Evolutionary conservation across 257 asterid species (phyloP), one percentile per base, ranked within the genome.

Genomic region (Euphrasia confusa): DNA sequence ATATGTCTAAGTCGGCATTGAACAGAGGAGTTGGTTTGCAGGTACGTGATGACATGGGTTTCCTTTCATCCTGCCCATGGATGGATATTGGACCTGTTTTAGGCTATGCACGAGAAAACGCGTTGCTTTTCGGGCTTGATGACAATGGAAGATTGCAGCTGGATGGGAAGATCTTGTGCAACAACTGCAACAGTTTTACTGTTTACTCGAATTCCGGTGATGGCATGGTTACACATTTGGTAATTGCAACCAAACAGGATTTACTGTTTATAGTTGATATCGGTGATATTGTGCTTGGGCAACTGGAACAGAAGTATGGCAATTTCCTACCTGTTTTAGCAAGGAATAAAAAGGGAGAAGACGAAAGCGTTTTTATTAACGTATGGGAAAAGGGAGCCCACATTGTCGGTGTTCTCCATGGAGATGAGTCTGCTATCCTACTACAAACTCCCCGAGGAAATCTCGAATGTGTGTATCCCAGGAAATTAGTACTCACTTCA

Each of bases 401-500:
- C 55, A 71, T 92, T 66, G 74, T 76, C 24, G 91, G 97, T 54
- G 95, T 85, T 68, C 75, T 92, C 76, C 96, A 92, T 50, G 96
- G 97, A 68, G 97, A 93, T 54, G 99, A 87, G 70, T 93, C 99
- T 75, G 96, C 95, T 60, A 79, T 93, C 72, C 77, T 93, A 67
- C 69, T 93, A 49, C 99, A 89, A 71, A 80, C 99, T 53, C 60
- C 77, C 71, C 86, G 99, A 58, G 99, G 99, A 68, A 93, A 93
- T 77, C 94, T 93, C 74, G 99, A 93, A 74, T 87, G 97, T 60
- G 75, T 89, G 74, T 93, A 80, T 64, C 97, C 99, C n/a, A 79
- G 97, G 71, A 93, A 85, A 73, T 71, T 93, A 75, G 94, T 84
- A 79, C 57, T 93, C 33, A 71, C 85, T 64, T 89, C 99, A 44